Percentiles rank a stretch among this genome's conserved stretches.
Conservation (phyloP, 164 flowering plant genomes). For the Saururus chinensis region DNA sequence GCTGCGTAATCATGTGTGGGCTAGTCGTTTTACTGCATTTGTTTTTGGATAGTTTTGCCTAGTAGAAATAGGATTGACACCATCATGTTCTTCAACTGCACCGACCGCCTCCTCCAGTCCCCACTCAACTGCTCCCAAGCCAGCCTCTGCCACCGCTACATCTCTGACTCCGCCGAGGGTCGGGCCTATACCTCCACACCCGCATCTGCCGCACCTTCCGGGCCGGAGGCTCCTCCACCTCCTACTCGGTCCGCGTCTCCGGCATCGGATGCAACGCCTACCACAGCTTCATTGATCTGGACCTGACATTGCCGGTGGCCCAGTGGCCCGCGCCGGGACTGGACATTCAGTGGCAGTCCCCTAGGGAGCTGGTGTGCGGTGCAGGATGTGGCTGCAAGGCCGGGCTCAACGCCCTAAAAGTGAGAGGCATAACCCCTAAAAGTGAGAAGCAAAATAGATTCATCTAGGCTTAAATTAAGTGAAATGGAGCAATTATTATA, state of each 20-base stretch:
- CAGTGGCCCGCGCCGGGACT: conserved; percentile 42
- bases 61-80: too few species aligned
- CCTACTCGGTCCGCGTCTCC: conserved; percentile 25
- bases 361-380: conserved; percentile 34
- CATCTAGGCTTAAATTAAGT: too few species aligned
- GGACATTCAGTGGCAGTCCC: conserved; percentile 42
- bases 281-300: conserved; percentile 35
- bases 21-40: too few species aligned
- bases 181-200: conserved; percentile 17
- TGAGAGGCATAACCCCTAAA: too few species aligned
- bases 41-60: too few species aligned
- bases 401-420: conserved; percentile 18
- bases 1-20: too few species aligned
- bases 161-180: conserved; percentile 1
- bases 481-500: too few species aligned
- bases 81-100: conserved; percentile 42
- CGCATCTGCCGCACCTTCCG: conserved; percentile 35
- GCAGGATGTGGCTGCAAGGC: conserved; percentile 30
- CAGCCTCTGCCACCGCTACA: conserved; percentile 29
- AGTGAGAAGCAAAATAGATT: too few species aligned
- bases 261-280: conserved; percentile 38
- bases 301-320: conserved; percentile 21
- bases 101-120: conserved; percentile 15
- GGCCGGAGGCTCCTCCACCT: conserved; percentile 41
- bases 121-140: conserved; percentile 34